Base-by-base conservation (phyloP, 2,329 filamentous ascomycete species). In the Cordyceps fumosorosea region DNA sequence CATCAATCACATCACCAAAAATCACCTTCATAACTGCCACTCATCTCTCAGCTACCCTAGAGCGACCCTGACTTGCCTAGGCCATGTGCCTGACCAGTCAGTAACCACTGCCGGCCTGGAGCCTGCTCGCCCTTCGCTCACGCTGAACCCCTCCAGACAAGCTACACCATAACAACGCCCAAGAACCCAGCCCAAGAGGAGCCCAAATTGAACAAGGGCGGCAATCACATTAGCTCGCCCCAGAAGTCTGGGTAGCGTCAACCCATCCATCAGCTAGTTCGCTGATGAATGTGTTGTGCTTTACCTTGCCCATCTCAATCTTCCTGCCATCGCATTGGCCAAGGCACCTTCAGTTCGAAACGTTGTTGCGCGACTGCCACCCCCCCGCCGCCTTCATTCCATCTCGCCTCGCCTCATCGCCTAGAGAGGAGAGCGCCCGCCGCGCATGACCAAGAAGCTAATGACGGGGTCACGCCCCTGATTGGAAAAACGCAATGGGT, bases 401-500 rank as follows among this genome's bases (percentile, higher is more conserved):
- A 55, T 47, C 52, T 50, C 51, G n/a, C 40, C 11, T 40, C 42
- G 20, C 20, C 12, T 22, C 26, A 51, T 48, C 44, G 37, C 51
- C 55, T 29, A 6, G 29, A 29, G 51, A 29, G 5, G 29, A 37
- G 34, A 37, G 42, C 59, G 59, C 51, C 52, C 42, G 59, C 59
- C 59, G 42, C 59, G 59, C 59, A 61, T 61, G 59, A 61, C 26
- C 26, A 32, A 22, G 52, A 55, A 22, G 47, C 52, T 42, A 56
- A 61, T 61, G 59, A 61, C 51, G 51, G 59, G 59, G 59, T 61
- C 20, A 45, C 29, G 32, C 59, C 59, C 59, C 59, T 61, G 59
- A 55, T 61, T 50, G 51, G 32, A 55, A 61, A 37, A 50, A 55
- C 52, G 40, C 40, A 55, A 61, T 61, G 59, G 51, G 59, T 61